phyloP scores from a whole-genome alignment of 2,329 filamentous ascomycete species.

The Venturia asperata region DNA sequence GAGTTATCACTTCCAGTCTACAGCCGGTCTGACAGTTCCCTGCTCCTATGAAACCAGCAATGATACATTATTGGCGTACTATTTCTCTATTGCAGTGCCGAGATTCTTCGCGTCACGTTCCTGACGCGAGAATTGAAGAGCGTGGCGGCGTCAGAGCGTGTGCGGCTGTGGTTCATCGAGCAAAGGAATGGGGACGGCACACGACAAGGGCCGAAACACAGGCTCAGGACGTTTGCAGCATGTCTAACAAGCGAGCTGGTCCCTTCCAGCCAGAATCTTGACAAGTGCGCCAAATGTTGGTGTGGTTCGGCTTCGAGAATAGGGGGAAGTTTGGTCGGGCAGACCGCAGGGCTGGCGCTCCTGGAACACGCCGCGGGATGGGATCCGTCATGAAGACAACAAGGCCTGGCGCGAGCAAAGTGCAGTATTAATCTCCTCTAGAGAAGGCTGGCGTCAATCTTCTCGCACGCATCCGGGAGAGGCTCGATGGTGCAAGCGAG shows the following conservation, averaged over 20 bases:
- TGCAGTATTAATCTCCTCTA: not conserved
- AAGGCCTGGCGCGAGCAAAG: not conserved
- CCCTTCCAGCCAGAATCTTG: not conserved
- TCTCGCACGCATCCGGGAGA: not conserved
- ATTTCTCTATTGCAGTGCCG: too few relatives aligned
- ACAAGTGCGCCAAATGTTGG: not conserved
- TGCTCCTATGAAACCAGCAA: too few relatives aligned
- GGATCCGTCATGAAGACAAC: not conserved
- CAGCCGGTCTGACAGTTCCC: too few relatives aligned
- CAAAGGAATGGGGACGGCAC: not conserved
- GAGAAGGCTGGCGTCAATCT: not conserved
- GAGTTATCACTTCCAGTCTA: too few relatives aligned
- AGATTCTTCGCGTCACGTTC: too few relatives aligned
- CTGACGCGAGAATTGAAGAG: too few relatives aligned
- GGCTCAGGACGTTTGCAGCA: not conserved
- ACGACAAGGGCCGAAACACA: not conserved
- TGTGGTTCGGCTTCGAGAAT: not conserved
- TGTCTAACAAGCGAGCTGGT: not conserved
- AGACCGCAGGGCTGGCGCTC: not conserved
- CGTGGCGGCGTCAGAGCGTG: not conserved
- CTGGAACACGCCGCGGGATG: not conserved
- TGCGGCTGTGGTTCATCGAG: not conserved
- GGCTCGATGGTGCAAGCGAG: not conserved
- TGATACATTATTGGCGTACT: too few relatives aligned
- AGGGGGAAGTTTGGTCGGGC: not conserved